phyloP scores from a whole-genome alignment of 257 asterid genomes.

The Solanum lignicaule region DNA sequence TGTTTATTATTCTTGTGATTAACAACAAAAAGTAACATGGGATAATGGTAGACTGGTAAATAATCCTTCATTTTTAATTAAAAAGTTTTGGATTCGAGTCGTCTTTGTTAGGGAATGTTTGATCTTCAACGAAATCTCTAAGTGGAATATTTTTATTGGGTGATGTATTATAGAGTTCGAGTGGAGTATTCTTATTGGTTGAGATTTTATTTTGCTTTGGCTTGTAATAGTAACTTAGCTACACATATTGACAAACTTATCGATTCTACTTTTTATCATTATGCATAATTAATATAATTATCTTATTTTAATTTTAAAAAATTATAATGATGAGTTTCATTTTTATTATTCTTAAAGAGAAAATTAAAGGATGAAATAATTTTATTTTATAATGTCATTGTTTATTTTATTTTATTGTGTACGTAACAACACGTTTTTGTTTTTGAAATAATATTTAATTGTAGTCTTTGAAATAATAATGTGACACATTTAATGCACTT shows the following conservation, averaged over 20 bases:
- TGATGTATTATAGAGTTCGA: background rate
- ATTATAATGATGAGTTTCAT: background rate
- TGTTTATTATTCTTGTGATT: background rate
- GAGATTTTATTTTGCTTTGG: background rate
- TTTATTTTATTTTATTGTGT: background rate
- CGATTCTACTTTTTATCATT: background rate
- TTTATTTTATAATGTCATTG: background rate
- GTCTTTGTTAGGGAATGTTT: too few relatives aligned
- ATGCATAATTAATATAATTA: too few relatives aligned
- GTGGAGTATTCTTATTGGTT: background rate
- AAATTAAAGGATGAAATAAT: background rate
- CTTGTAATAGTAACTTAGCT: background rate
- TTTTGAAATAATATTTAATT: too few relatives aligned
- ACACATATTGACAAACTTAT: background rate
- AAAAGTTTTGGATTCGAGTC: accelerated
- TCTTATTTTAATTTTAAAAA: too few relatives aligned
- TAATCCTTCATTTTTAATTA: too few relatives aligned
- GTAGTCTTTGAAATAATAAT: background rate
- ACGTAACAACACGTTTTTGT: background rate
- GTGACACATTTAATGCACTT: background rate
- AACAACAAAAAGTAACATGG: background rate
- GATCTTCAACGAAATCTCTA: too few relatives aligned
- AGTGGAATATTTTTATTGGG: background rate
- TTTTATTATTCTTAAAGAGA: too few relatives aligned
- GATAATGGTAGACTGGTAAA: too few relatives aligned